phyloP scores from a whole-genome alignment of 2,329 filamentous ascomycete species.

The Colletotrichum aenigma region DNA sequence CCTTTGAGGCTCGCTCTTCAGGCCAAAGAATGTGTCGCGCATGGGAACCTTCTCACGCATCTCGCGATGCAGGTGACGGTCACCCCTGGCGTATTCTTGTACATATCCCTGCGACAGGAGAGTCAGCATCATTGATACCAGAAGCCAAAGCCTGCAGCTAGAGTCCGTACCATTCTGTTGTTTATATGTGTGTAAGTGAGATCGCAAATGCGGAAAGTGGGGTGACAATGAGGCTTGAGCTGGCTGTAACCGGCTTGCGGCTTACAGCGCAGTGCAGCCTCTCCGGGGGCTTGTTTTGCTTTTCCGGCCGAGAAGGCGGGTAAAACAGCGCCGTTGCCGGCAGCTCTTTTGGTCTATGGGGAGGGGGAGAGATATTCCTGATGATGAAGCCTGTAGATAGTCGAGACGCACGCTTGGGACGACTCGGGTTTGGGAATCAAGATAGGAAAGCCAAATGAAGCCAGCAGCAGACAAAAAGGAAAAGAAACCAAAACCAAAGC shows the following conservation, averaged over 20 bases:
- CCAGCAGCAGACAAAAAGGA: constrained; percentile 25
- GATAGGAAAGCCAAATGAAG: constrained; percentile 23
- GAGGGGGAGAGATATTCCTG: neutral
- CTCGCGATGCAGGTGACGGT: constrained; percentile 46
- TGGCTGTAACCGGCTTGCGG: constrained; percentile 18
- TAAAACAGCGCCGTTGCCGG: constrained; percentile 40
- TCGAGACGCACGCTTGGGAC: neutral
- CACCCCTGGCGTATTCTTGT: constrained; percentile 36
- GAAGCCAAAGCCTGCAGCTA: neutral
- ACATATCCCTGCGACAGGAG: constrained; percentile 35
- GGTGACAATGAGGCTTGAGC: constrained; percentile 1
- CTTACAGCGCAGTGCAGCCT: constrained; percentile 12
- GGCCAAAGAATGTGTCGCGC: constrained; percentile 66
- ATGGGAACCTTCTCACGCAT: constrained; percentile 56
- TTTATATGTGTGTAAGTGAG: constrained; percentile 18
- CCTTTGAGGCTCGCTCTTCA: constrained; percentile 57
- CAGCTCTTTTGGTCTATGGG: constrained; percentile 18
- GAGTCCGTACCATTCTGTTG: constrained; percentile 37
- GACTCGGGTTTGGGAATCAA: constrained; percentile 24
- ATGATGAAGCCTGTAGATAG: neutral
- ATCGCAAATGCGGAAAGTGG: constrained; percentile 11
- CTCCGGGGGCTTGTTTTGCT: constrained; percentile 4
- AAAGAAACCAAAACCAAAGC: constrained; percentile 22
- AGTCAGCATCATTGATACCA: neutral
- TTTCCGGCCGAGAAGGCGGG: constrained; percentile 21